Percentiles rank a stretch among this genome's conserved stretches.
Evolutionary conservation across 768 basidiomycete species (phyloP).

Genomic region (Neoboletus brunneissimus): DNA sequence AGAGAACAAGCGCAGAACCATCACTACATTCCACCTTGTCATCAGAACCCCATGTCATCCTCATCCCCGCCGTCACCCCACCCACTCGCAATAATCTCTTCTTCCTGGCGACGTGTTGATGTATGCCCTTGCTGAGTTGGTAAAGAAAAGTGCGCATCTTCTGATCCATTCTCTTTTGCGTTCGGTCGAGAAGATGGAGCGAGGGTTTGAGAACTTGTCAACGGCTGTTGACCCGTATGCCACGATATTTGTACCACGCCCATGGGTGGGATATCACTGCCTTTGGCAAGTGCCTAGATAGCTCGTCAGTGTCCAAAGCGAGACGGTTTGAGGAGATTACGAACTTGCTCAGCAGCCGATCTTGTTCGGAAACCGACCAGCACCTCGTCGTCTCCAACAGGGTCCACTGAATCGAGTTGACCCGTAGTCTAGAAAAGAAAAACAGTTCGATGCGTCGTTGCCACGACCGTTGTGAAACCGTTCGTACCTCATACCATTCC

Average conservation of each 20-base stretch:
- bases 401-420: slow-evolving; percentile 65
- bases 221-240: slow-evolving; percentile 43
- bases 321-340: slow-evolving; percentile 13
- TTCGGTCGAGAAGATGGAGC: slow-evolving; percentile 19
- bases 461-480: background rate
- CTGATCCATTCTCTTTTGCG: slow-evolving; percentile 21
- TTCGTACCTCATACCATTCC: slow-evolving; percentile 79
- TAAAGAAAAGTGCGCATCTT: slow-evolving; percentile 25
- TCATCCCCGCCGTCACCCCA: slow-evolving; percentile 68
- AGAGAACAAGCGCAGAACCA: slow-evolving; percentile 1
- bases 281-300: slow-evolving; percentile 68
- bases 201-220: slow-evolving; percentile 20
- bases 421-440: slow-evolving; percentile 51
- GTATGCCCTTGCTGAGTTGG: slow-evolving; percentile 16
- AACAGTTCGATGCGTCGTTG: background rate
- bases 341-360: slow-evolving; percentile 72
- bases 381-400: slow-evolving; percentile 52
- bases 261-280: slow-evolving; percentile 59
- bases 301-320: slow-evolving; percentile 8
- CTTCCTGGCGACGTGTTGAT: slow-evolving; percentile 46
- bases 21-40: background rate
- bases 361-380: slow-evolving; percentile 72
- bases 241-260: slow-evolving; percentile 68
- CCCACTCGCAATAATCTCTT: slow-evolving; percentile 61
- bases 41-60: slow-evolving; percentile 70